Conservation (phyloP, 768 basidiomycete genomes). For the Boletales sp. region DNA sequence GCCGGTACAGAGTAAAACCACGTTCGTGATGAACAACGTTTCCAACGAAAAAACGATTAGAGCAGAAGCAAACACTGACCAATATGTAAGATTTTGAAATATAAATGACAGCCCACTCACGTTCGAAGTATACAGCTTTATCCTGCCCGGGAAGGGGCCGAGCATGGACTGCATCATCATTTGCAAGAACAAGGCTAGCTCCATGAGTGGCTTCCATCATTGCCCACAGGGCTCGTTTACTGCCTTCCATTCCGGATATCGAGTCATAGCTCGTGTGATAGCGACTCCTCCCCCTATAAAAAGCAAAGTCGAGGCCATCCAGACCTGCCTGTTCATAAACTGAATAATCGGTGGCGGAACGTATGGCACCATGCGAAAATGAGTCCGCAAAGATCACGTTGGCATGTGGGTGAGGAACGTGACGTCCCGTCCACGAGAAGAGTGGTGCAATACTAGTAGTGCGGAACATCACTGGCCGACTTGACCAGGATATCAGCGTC, state of each 20-base stretch:
- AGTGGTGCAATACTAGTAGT: slow-evolving; percentile 58
- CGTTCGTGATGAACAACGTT: slow-evolving; percentile 51
- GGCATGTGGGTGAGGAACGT: slow-evolving; percentile 66
- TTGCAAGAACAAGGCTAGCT: slow-evolving; percentile 53
- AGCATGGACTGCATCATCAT: slow-evolving; percentile 33
- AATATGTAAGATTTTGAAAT: not conserved
- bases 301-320: slow-evolving; percentile 75
- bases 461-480: slow-evolving; percentile 76
- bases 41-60: slow-evolving; percentile 55
- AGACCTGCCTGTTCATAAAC: slow-evolving; percentile 59
- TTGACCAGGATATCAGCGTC: slow-evolving; percentile 24
- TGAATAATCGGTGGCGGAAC: slow-evolving; percentile 70
- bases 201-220: slow-evolving; percentile 69
- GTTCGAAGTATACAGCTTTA: slow-evolving; percentile 65
- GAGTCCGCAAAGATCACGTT: slow-evolving; percentile 68
- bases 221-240: slow-evolving; percentile 62
- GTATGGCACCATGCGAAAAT: slow-evolving; percentile 60
- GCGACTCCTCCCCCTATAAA: slow-evolving; percentile 67
- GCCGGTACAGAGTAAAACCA: slow-evolving; percentile 59
- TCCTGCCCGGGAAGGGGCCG: slow-evolving; percentile 22
- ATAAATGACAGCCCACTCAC: slow-evolving; percentile 38
- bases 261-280: slow-evolving; percentile 79
- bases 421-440: slow-evolving; percentile 41
- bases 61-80: slow-evolving; percentile 53
- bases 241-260: slow-evolving; percentile 54